Base-by-base conservation (phyloP, 371 early-diverging fungal genomes). In the Umbelopsis sp. region DNA sequence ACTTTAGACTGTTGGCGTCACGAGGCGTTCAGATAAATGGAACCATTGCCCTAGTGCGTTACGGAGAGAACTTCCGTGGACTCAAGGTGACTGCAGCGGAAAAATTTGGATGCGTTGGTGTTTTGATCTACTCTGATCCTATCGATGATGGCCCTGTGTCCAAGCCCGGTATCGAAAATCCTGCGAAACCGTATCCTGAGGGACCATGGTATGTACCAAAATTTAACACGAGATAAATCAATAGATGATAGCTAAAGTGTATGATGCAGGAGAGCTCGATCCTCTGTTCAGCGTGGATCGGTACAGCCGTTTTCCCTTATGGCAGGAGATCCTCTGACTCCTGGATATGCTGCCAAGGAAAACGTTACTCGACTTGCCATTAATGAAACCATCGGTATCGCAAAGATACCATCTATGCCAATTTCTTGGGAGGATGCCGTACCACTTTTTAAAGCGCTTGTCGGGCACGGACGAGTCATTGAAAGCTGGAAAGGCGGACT, bases 261-360 rank as follows among this genome's bases (percentile, higher is more conserved):
- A 4, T 35, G 20, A 6, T 24, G 1, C 32, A 70, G 68, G 68
- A 82, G 89, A 1, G 84, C 90, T 8, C 72, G 75, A 18, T 82
- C 85, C 45, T 76, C 80, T 29, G 72, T 86, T 51, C 86, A 88
- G 66, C 81, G 92, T 6, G 91, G 88, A n/a, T 83, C 87, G 3
- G 91, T 87, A 1, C 77, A 80, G 73, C 84, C 79, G 25, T 62
- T 76, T 14, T 73, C 78, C 18, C 38, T 85, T 16, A 73, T 79
- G 62, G 76, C 89, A 0, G 92, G 92, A 8, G 92, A 91, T 69
- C 91, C 92, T 5, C 79, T 84, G 14, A 90, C 92, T 0, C 89
- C 90, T 8, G 88, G 87, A 12, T 80, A 74, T 35, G 79, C 90
- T n/a, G 77, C 90, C 1, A 81, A 81, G 4, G 66, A 79, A 35